A percentile compares a stretch with the other conserved stretches of the same genome.
Evolutionary conservation across 257 asterid species (phyloP).

Genomic region (Fraxinus quadrangulata): DNA sequence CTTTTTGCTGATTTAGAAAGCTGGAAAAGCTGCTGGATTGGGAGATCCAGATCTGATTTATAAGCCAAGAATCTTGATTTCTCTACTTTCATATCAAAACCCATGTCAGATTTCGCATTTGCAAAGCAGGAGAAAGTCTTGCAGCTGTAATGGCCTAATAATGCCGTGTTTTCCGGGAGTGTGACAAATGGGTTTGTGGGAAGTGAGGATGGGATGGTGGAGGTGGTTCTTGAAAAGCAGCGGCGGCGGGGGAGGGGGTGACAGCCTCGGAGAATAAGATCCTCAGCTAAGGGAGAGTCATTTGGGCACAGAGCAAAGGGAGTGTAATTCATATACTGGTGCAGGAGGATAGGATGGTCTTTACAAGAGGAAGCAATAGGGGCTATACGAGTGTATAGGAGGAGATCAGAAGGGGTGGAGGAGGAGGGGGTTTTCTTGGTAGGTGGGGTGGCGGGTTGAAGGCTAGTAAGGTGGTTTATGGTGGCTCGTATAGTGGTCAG

Average conservation of each 20-base stretch:
- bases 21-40: slow-evolving; percentile 73
- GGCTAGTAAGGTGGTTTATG: slow-evolving; percentile 87
- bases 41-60: slow-evolving; percentile 87
- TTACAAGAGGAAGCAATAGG: slow-evolving; percentile 91
- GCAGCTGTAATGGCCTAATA: slow-evolving; percentile 60
- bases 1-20: slow-evolving; percentile 47
- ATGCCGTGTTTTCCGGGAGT: slow-evolving; percentile 61
- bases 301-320: slow-evolving; percentile 74
- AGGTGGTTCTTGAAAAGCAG: slow-evolving; percentile 71
- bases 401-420: slow-evolving; percentile 81
- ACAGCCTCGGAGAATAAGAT: slow-evolving; percentile 86
- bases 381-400: slow-evolving; percentile 69
- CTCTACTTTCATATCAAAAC: slow-evolving; percentile 77
- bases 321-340: slow-evolving; percentile 84
- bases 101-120: slow-evolving; percentile 56
- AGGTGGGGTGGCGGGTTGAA: slow-evolving; percentile 50
- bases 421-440: slow-evolving; percentile 34
- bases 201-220: slow-evolving; percentile 43
- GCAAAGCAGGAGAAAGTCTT: slow-evolving; percentile 77
- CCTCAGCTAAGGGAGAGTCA: slow-evolving; percentile 66
- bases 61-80: slow-evolving; percentile 52
- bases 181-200: slow-evolving; percentile 66
- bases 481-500: slow-evolving; percentile 96
- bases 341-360: slow-evolving; percentile 73
- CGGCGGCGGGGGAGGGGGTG: slow-evolving; percentile 98